phyloP scores from a whole-genome alignment of 371 early-diverging fungal species.

The Mucor sp. region DNA sequence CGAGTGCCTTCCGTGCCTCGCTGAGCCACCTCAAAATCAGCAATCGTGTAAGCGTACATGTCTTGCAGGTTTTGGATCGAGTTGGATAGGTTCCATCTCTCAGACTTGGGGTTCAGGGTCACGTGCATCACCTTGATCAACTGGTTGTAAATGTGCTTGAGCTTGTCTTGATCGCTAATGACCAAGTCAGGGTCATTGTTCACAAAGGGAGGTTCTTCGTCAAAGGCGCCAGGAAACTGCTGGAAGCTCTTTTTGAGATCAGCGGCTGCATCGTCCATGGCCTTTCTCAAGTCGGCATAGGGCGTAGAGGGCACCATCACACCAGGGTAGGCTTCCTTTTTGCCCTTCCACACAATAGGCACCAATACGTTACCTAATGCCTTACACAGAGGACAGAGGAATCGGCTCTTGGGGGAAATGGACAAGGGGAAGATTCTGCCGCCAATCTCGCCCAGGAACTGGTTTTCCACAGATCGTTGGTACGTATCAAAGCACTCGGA shows the following conservation, averaged over 20 bases:
- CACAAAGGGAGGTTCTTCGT: conserved; percentile 14
- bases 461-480: conserved; percentile 66
- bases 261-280: conserved; percentile 10
- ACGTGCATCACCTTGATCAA: conserved; percentile 24
- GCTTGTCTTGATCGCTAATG: conserved; percentile 21
- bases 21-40: conserved; percentile 67
- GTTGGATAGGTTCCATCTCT: conserved; percentile 6
- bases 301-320: conserved; percentile 36
- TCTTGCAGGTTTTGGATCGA: conserved; percentile 36
- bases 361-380: conserved; percentile 86
- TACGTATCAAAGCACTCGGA: conserved; percentile 86
- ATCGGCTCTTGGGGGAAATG: conserved; percentile 57
- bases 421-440: conserved; percentile 33
- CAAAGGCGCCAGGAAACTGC: conserved; percentile 26
- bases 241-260: conserved; percentile 8
- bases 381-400: conserved; percentile 95
- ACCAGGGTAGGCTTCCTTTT: conserved; percentile 63
- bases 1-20: conserved; percentile 50
- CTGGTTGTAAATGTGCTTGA: conserved; percentile 33
- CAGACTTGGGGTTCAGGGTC: not conserved
- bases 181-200: conserved; percentile 24
- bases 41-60: conserved; percentile 66
- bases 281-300: conserved; percentile 23
- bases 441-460: conserved; percentile 27
- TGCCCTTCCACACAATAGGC: conserved; percentile 71